Evolutionary conservation across 257 asterid species (phyloP).

Genomic region (Gentiana straminea): DNA sequence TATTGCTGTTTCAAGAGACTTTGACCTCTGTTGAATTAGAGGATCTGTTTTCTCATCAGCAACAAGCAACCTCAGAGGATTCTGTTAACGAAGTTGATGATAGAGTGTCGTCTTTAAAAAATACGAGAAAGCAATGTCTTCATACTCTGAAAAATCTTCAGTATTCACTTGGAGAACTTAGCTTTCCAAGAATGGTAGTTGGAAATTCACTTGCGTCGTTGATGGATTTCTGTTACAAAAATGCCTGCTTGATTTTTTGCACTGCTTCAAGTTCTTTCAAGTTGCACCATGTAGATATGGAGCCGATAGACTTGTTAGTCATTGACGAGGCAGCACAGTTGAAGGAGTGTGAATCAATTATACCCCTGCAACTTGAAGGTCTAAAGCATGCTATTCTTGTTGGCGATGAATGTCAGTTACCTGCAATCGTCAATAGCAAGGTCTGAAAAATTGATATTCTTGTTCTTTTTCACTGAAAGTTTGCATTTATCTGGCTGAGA

Average conservation of each 20-base stretch:
- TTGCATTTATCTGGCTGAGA: neutral
- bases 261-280: conserved; percentile 37
- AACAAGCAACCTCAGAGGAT: neutral
- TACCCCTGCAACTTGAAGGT: conserved; percentile 40
- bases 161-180: conserved; percentile 18
- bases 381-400: conserved; percentile 37
- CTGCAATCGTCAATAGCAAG: conserved; percentile 43
- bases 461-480: neutral
- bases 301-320: conserved; percentile 33
- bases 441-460: conserved; percentile 9
- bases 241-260: conserved; percentile 44
- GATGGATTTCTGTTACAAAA: conserved; percentile 26
- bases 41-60: conserved; percentile 11
- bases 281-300: conserved; percentile 20
- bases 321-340: conserved; percentile 62
- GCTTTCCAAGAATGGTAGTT: conserved; percentile 16
- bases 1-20: conserved; percentile 21
- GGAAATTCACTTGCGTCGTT: neutral
- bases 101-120: conserved; percentile 6
- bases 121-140: conserved; percentile 17
- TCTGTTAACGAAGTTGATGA: conserved; percentile 2
- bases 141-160: conserved; percentile 20
- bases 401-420: conserved; percentile 52
- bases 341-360: conserved; percentile 43
- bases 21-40: conserved; percentile 26